Evolutionary conservation across 169 alveolate species (phyloP).

Genomic region (Plasmodium inui): DNA sequence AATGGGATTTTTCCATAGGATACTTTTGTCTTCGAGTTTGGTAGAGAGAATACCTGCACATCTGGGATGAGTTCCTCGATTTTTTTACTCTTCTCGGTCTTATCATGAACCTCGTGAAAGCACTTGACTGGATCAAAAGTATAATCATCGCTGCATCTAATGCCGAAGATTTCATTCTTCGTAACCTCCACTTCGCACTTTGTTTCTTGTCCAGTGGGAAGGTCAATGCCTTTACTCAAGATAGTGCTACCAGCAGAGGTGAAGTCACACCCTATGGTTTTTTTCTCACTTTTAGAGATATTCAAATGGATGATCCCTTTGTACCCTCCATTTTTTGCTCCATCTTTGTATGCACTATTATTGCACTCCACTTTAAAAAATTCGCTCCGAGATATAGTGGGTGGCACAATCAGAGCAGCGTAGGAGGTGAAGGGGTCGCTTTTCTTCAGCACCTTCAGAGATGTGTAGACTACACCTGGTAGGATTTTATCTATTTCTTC

Average conservation of each 20-base stretch:
- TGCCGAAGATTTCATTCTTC: constrained; percentile 17
- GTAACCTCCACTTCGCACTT: constrained; percentile 13
- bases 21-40: not conserved
- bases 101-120: constrained; percentile 32
- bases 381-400: not conserved
- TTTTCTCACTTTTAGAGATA: not conserved
- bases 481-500: not conserved
- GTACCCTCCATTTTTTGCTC: constrained; percentile 8
- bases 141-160: constrained; percentile 3
- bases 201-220: not conserved
- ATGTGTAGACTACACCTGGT: constrained; percentile 11
- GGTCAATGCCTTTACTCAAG: not conserved
- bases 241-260: not conserved
- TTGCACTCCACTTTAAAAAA: constrained; percentile 38
- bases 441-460: constrained; percentile 16
- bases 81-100: not conserved
- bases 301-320: constrained; percentile 33
- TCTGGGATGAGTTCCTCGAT: constrained; percentile 38
- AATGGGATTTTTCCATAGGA: constrained; percentile 52
- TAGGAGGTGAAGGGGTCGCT: constrained; percentile 30
- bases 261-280: constrained; percentile 69
- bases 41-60: not conserved
- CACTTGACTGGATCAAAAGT: constrained; percentile 42
- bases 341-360: constrained; percentile 46
- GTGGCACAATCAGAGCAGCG: constrained; percentile 55